A percentile compares a stretch with the other conserved stretches of the same genome.
These are phyloP conservation scores for Lindgomyces ingoldianus DNA, from an alignment of 495 filamentous ascomycete genomes.

Conservation along the genomic window DNA sequence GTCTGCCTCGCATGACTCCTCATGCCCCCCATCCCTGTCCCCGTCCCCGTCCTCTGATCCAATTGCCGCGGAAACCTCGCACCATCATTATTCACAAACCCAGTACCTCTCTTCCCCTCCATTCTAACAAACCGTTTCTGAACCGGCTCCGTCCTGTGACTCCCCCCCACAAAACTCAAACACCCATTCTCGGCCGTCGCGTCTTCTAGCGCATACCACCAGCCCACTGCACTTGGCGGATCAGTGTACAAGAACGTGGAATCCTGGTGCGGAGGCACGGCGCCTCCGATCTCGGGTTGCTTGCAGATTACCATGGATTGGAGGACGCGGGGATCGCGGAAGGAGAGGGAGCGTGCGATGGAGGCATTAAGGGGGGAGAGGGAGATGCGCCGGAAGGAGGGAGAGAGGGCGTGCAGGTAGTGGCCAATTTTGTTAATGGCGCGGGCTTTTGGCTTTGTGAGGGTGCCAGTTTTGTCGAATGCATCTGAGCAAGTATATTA, in stretches of 20 bases:
- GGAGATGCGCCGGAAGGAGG: conserved; percentile 67
- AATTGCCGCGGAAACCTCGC: conserved; percentile 51
- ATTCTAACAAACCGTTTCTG: conserved; percentile 73
- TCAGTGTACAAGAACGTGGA: conserved; percentile 89
- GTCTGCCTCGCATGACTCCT: conserved; percentile 1
- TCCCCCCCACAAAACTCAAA: conserved; percentile 78
- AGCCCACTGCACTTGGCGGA: conserved; percentile 86
- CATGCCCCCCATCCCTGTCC: conserved; percentile 2
- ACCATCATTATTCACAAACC: conserved; percentile 56
- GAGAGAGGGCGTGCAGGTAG: conserved; percentile 73
- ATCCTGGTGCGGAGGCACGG: conserved; percentile 87
- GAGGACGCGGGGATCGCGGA: conserved; percentile 70
- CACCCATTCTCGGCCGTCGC: conserved; percentile 82
- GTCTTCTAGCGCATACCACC: conserved; percentile 96
- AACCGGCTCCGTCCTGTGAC: conserved; percentile 67
- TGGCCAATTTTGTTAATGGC: conserved; percentile 98
- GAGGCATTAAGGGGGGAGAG: conserved; percentile 57
- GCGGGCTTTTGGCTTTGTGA: conserved; percentile 72
- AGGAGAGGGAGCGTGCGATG: conserved; percentile 72
- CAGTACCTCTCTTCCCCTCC: conserved; percentile 52
- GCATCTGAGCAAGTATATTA: conserved; percentile 53
- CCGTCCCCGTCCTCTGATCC: conserved; percentile 36
- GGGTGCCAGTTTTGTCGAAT: conserved; percentile 58
- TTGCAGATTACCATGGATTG: conserved; percentile 99
- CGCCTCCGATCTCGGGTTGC: conserved; percentile 91